Base-by-base conservation (phyloP, 2,329 filamentous ascomycete genomes). In the Xylaria sp. region DNA sequence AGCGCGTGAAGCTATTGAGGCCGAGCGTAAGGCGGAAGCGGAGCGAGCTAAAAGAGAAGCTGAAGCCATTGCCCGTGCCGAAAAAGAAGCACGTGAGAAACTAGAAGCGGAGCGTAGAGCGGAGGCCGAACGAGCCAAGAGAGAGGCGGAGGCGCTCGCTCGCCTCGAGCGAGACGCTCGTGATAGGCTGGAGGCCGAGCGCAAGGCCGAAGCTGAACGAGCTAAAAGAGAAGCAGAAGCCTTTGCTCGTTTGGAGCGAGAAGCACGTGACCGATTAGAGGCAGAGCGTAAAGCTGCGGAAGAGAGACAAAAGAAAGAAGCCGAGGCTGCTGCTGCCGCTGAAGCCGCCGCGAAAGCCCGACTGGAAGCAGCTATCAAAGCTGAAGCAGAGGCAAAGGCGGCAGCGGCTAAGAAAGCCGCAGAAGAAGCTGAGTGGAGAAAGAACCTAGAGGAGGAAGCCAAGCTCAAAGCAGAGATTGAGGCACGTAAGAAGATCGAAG, bases 261-360 rank as follows among this genome's bases (percentile, higher is more conserved):
- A 79, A 25, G 75, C 81, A 25, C 80, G 80, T 50, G 76, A 78
- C 18, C 79, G 79, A 66, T 69, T 79, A 46, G 78, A 81, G 37
- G 77, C 70, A 31, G 77, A 77, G 62, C 70, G 71, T 20, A 81
- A 82, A 50, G 80, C 81, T n/a, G 84, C 82, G 18, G 84, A 85
- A 52, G 79, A 82, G 68, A 78, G 41, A 74, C 81, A 80, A 71
- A 85, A 84, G 51, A 84, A 70, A 72, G 81, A 82, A 3, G 84
- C 83, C 9, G 80, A 83, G 58, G 81, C 82, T 3, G 84, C 84
- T 64, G 81, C 78, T 28, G 80, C 83, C 1, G 87, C 86, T 10
- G 85, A 89, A 69, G 83, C 85, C 28, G 84, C 84, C 50, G 83
- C 85, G 18, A 73, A 73, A 60, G 65, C 65, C 23, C 81, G 80